A percentile compares a stretch with the other conserved stretches of the same genome.
These are phyloP conservation scores for Diaporthe caulivora DNA, from an alignment of 2,329 filamentous ascomycete genomes.

Conservation along the genomic window DNA sequence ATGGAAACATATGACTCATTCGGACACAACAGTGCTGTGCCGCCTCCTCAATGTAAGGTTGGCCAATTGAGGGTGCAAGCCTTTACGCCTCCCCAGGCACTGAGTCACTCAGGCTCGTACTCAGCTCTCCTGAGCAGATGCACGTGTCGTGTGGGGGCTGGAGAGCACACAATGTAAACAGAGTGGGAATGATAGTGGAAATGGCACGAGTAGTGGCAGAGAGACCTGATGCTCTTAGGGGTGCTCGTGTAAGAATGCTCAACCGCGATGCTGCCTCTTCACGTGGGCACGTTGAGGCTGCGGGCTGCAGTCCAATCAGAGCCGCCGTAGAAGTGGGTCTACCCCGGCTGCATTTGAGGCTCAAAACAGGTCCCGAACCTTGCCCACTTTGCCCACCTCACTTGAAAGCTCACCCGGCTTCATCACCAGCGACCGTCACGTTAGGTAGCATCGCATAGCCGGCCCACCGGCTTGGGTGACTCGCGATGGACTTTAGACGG, in stretches of 20 bases:
- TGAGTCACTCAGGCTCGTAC: background rate
- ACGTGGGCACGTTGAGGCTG: background rate
- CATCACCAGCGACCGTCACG: constrained; percentile 7
- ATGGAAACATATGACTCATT: constrained; percentile 24
- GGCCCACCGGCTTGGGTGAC: constrained; percentile 5
- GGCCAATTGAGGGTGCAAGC: background rate
- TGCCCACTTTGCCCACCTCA: background rate
- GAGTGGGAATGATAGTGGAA: background rate
- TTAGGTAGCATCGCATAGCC: constrained; percentile 16
- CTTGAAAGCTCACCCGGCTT: background rate
- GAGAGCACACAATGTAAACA: background rate
- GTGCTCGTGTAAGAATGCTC: constrained; percentile 22
- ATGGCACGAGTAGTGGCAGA: background rate
- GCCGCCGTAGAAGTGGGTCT: background rate
- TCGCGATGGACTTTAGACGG: background rate
- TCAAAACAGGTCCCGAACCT: constrained; percentile 12
- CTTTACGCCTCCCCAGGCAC: background rate
- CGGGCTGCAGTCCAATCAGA: background rate
- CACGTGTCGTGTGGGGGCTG: background rate
- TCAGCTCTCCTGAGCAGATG: background rate
- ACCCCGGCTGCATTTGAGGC: constrained; percentile 12
- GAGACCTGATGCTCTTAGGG: constrained; percentile 8
- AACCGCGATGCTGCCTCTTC: background rate
- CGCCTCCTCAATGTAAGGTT: background rate
- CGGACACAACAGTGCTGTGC: background rate